These are phyloP conservation scores for Mesostigma viride DNA, from an alignment of 139 green algal species.

Conservation along the genomic window DNA sequence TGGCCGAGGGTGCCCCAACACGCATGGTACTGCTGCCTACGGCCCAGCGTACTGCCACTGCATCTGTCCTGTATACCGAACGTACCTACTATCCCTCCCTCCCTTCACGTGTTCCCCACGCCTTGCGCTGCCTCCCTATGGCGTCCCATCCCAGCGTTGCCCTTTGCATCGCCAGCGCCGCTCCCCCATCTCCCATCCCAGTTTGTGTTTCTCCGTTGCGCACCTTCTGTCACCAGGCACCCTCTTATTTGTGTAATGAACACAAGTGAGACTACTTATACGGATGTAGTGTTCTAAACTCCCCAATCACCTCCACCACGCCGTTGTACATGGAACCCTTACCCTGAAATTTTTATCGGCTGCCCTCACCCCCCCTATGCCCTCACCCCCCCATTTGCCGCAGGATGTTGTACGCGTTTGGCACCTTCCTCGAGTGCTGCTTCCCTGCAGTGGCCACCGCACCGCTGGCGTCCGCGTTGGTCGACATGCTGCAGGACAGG, in stretches of 20 bases:
- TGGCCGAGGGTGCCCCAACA: too few relatives aligned
- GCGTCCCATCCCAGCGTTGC: too few relatives aligned
- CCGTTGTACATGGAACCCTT: background rate
- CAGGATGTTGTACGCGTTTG: conserved; percentile 47
- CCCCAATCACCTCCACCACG: background rate
- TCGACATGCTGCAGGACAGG: conserved; percentile 78
- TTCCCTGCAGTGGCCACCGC: background rate
- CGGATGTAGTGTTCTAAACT: background rate
- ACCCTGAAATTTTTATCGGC: background rate
- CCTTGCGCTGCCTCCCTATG: too few relatives aligned
- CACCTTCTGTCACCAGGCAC: too few relatives aligned
- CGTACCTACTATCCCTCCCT: too few relatives aligned
- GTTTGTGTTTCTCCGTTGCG: too few relatives aligned
- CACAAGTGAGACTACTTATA: background rate
- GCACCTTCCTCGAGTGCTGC: conserved; percentile 35
- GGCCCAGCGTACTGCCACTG: too few relatives aligned
- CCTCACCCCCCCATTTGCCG: background rate
- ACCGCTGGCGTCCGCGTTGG: conserved; percentile 40
- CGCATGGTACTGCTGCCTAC: too few relatives aligned
- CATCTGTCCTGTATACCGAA: too few relatives aligned
- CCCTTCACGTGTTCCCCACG: too few relatives aligned
- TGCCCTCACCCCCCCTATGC: background rate
- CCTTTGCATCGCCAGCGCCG: too few relatives aligned
- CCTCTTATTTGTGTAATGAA: background rate
- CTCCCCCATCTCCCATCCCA: too few relatives aligned